These are phyloP conservation scores for Arthrobotrys conoides DNA, from an alignment of 2,329 filamentous ascomycete genomes.

Conservation along the genomic window DNA sequence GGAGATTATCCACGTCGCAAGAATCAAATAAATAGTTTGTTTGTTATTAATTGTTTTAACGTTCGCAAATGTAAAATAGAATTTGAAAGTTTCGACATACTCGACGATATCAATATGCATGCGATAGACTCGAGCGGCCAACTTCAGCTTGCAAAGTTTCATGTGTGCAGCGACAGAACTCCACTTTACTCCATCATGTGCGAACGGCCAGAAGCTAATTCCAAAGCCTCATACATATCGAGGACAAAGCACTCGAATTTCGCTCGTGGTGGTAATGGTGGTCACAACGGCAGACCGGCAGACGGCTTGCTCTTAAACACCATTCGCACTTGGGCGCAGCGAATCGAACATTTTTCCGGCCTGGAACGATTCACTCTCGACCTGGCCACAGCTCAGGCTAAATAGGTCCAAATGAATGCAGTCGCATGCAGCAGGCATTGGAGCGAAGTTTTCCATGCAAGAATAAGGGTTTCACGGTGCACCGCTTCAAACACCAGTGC, in stretches of 20 bases:
- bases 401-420: conserved; percentile 6
- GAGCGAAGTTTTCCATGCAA: conserved; percentile 15
- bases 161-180: conserved; percentile 17
- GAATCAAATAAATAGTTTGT: neutral
- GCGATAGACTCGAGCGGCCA: neutral
- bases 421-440: neutral
- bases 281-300: conserved; percentile 7
- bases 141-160: neutral
- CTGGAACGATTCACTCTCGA: conserved; percentile 7
- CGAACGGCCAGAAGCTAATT: neutral
- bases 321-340: neutral
- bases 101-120: neutral
- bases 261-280: conserved; percentile 13
- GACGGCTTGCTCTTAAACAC: neutral
- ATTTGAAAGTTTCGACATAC: conserved; percentile 1
- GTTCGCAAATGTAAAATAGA: neutral
- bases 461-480: conserved; percentile 20
- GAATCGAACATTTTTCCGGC: conserved; percentile 52
- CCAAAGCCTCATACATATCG: neutral
- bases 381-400: conserved; percentile 39
- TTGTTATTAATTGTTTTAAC: neutral
- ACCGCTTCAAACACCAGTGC: neutral
- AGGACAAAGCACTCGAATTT: conserved; percentile 42
- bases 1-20: neutral
- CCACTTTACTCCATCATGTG: neutral